phyloP scores from a whole-genome alignment of 257 asterid genomes.

The Haberlea rhodopensis region DNA sequence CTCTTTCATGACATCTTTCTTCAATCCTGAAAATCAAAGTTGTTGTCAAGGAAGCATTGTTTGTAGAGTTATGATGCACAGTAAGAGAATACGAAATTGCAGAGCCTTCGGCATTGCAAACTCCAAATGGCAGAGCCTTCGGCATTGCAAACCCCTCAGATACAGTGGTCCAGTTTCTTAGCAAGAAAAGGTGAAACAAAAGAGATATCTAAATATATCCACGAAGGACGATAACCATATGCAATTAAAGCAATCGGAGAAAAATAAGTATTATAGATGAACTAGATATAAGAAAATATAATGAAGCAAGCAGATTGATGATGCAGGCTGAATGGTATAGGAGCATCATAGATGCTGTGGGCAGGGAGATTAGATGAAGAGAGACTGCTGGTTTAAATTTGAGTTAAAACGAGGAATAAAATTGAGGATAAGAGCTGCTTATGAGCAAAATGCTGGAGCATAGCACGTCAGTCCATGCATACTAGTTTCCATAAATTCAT shows the following conservation, averaged over 20 bases:
- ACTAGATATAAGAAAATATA: constrained; percentile 7
- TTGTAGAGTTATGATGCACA: constrained; percentile 10
- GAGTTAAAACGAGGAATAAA: background rate
- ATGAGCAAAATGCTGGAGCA: constrained; percentile 19
- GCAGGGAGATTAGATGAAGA: background rate
- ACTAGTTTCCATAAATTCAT: constrained; percentile 15
- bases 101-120: constrained; percentile 9
- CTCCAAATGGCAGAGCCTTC: constrained; percentile 12
- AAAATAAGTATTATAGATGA: constrained; percentile 4
- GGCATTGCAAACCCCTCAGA: constrained; percentile 6
- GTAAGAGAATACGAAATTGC: constrained; percentile 13
- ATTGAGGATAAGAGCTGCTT: background rate
- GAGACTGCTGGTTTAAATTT: background rate
- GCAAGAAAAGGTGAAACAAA: constrained; percentile 13
- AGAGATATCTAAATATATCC: constrained; percentile 6
- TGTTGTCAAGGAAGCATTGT: constrained; percentile 5
- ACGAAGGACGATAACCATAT: background rate
- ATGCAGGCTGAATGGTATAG: constrained; percentile 8
- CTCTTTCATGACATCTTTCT: constrained; percentile 95
- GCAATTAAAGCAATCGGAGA: constrained; percentile 2
- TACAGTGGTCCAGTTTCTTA: constrained; percentile 10
- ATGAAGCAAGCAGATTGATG: constrained; percentile 4
- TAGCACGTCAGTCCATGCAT: constrained; percentile 7
- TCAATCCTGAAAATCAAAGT: constrained; percentile 63
- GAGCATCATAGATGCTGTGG: constrained; percentile 9